Conservation (phyloP, 2,329 filamentous ascomycete genomes). For the Septoria linicola region DNA sequence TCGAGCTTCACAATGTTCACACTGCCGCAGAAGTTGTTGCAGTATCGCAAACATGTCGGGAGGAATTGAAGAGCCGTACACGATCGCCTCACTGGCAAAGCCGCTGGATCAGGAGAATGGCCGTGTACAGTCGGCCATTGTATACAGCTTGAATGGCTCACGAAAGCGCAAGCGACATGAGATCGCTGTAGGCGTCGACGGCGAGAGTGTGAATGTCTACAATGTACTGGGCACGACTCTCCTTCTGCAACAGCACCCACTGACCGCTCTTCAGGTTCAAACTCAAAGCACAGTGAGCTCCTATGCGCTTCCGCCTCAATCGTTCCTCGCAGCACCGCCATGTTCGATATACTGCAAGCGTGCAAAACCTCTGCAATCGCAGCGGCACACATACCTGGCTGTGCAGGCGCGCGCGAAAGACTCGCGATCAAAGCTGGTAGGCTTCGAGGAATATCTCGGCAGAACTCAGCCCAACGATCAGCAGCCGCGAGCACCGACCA, state of each 20-base stretch:
- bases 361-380: conserved; percentile 43
- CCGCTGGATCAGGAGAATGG: conserved; percentile 44
- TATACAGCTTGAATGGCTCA: conserved; percentile 54
- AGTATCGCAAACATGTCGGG: conserved; percentile 23
- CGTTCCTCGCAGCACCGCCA: conserved; percentile 57
- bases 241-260: not conserved
- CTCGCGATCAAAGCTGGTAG: conserved; percentile 53
- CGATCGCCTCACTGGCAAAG: conserved; percentile 46
- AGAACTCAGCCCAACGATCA: conserved; percentile 22
- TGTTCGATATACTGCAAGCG: conserved; percentile 58
- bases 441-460: conserved; percentile 52
- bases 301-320: conserved; percentile 61
- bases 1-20: conserved; percentile 9
- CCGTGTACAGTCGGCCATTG: conserved; percentile 45
- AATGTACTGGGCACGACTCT: conserved; percentile 47
- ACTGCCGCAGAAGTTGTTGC: not conserved
- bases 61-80: conserved; percentile 40
- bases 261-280: conserved; percentile 51
- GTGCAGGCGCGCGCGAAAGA: conserved; percentile 47
- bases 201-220: conserved; percentile 62
- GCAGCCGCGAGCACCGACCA: conserved; percentile 35
- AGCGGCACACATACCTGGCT: conserved; percentile 58
- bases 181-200: conserved; percentile 59
- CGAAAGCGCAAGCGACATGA: conserved; percentile 64
- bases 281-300: conserved; percentile 60